Evolutionary conservation across 2,329 filamentous ascomycete species (phyloP).

Genomic region (Apiospora kogelbergensis): DNA sequence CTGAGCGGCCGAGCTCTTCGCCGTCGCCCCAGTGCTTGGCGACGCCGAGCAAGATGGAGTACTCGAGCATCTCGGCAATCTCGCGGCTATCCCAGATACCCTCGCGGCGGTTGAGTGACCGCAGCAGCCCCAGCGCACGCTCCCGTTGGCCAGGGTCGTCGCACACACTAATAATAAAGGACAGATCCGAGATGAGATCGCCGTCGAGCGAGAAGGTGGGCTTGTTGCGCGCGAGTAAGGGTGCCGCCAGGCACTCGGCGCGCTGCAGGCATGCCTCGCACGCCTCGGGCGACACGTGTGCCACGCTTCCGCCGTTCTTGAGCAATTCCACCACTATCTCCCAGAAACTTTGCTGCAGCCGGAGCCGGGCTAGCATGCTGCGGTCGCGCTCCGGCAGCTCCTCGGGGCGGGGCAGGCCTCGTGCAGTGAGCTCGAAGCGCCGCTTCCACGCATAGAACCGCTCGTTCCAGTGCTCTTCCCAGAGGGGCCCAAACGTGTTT

Average conservation of each 20-base stretch:
- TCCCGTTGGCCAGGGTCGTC: neutral
- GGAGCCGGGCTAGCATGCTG: neutral
- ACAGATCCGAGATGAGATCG: conserved; percentile 1
- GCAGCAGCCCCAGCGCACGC: neutral
- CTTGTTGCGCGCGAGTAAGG: neutral
- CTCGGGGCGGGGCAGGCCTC: no score
- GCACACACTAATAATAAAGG: neutral
- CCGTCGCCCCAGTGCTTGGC: neutral
- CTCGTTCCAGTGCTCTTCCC: neutral
- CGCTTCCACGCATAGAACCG: neutral
- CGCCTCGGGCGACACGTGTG: neutral
- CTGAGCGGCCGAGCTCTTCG: neutral
- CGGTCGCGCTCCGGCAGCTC: neutral
- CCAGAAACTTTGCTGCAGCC: conserved; percentile 1
- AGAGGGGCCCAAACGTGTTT: neutral
- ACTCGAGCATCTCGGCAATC: conserved; percentile 7
- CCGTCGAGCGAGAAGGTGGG: conserved; percentile 8
- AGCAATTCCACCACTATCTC: neutral
- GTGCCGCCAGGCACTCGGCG: neutral
- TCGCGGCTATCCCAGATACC: conserved; percentile 10
- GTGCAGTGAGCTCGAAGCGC: neutral
- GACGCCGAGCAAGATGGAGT: neutral
- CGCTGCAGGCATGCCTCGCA: neutral
- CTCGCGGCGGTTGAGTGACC: conserved; percentile 4
- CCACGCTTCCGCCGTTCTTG: neutral